These are phyloP conservation scores for Gnaphalium uliginosum DNA, from an alignment of 129 eudicot genomes.

Conservation along the genomic window DNA sequence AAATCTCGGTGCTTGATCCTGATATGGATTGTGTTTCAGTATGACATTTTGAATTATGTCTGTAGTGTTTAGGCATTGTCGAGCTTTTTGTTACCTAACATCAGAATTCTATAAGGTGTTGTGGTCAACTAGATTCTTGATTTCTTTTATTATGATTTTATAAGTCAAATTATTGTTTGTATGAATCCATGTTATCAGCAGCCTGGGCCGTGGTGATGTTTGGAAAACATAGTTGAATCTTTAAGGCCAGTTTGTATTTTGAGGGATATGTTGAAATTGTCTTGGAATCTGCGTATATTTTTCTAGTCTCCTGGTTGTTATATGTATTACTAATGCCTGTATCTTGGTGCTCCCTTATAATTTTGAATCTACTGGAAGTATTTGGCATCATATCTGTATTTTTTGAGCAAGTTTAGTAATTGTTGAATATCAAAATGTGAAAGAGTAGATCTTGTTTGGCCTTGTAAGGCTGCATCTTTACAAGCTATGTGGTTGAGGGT, in stretches of 20 bases:
- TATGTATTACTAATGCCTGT: not conserved
- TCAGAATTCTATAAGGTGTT: not conserved
- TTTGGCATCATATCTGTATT: not conserved
- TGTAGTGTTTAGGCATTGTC: not conserved
- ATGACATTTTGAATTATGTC: not conserved
- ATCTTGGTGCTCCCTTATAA: too few species aligned
- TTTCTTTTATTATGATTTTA: not conserved
- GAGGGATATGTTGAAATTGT: not conserved
- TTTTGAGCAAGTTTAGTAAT: not conserved
- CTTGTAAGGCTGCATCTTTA: not conserved
- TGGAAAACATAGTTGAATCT: not conserved
- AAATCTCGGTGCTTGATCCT: not conserved
- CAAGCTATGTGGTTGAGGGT: not conserved
- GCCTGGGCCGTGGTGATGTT: not conserved
- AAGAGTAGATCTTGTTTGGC: not conserved
- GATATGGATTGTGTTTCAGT: not conserved
- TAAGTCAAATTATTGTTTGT: not conserved
- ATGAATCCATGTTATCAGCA: not conserved
- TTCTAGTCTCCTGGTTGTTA: not conserved
- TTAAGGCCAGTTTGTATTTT: not conserved
- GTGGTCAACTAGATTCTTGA: not conserved
- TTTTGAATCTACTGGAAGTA: too few species aligned
- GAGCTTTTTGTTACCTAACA: not conserved
- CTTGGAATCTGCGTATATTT: not conserved
- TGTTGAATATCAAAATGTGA: not conserved